A percentile compares a stretch with the other conserved stretches of the same genome.
Conservation (phyloP, 148 eudicot species). For the Bassia scoparia region DNA sequence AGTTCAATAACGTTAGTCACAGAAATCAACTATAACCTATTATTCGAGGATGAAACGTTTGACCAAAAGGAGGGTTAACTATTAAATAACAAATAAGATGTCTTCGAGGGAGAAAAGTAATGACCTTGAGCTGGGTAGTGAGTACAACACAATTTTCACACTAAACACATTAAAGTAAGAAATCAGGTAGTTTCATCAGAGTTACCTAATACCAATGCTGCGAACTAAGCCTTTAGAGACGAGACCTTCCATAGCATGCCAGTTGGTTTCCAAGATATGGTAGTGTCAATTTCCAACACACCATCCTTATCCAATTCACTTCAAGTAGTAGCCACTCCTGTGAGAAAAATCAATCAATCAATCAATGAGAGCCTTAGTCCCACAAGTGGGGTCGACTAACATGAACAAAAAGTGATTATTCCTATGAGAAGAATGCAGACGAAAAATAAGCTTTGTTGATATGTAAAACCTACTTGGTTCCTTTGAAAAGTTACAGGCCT, state of each 20-base stretch:
- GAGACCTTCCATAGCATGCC: conserved; percentile 95
- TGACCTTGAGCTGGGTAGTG: no score
- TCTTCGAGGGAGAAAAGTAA: no score
- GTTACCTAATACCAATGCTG: conserved; percentile 89
- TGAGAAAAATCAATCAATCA: no score
- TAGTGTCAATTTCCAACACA: conserved; percentile 78
- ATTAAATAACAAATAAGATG: no score
- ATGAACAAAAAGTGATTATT: conserved; percentile 70
- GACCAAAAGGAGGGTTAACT: no score
- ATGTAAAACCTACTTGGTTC: neutral
- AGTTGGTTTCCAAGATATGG: conserved; percentile 83
- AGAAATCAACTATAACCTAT: no score
- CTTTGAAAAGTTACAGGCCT: neutral
- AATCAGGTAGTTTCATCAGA: neutral
- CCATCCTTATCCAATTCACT: conserved; percentile 86
- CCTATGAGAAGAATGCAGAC: conserved; percentile 35
- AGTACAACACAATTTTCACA: no score
- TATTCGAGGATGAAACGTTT: no score
- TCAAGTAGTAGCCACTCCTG: conserved; percentile 80
- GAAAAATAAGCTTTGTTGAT: neutral
- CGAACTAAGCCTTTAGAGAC: conserved; percentile 78
- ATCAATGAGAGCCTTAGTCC: no score
- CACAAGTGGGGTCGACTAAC: no score
- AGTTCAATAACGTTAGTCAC: no score
- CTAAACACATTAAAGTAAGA: neutral